A percentile compares a stretch with the other conserved stretches of the same genome.
These are phyloP conservation scores for Aureobasidium sp. DNA, from an alignment of 2,329 filamentous ascomycete species.

Conservation along the genomic window DNA sequence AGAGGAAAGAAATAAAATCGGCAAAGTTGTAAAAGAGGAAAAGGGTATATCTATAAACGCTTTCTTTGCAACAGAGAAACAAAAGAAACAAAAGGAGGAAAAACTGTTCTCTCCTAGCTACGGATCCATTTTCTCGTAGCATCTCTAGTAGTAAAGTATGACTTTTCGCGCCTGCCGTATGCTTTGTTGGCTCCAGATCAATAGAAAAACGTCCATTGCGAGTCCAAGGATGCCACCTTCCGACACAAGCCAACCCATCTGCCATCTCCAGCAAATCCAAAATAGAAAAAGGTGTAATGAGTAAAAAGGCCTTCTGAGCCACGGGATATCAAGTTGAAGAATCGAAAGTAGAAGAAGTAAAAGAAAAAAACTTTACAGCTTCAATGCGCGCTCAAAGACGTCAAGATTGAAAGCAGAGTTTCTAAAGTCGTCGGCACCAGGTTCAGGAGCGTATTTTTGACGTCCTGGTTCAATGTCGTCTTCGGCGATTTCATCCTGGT, in stretches of 20 bases:
- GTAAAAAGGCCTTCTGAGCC: not conserved
- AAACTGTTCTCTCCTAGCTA: not conserved
- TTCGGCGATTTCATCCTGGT: not conserved
- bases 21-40: not conserved
- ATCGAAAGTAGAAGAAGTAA: not conserved
- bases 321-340: conserved; percentile 10
- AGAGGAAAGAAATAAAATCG: not conserved
- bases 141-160: not conserved
- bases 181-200: not conserved
- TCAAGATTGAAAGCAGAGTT: conserved; percentile 5
- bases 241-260: not conserved
- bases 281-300: not conserved
- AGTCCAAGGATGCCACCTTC: not conserved
- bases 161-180: not conserved
- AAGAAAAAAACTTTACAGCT: not conserved
- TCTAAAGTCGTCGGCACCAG: conserved; percentile 3
- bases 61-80: not conserved
- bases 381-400: conserved; percentile 10
- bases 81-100: not conserved
- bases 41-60: not conserved
- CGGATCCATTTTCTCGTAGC: not conserved
- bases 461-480: conserved; percentile 4
- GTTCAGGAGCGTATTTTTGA: conserved; percentile 4
- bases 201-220: not conserved
- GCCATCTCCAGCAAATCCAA: not conserved